Conservation (phyloP, 1,284 basidiomycete species). For the Apiotrichum montevideense region DNA sequence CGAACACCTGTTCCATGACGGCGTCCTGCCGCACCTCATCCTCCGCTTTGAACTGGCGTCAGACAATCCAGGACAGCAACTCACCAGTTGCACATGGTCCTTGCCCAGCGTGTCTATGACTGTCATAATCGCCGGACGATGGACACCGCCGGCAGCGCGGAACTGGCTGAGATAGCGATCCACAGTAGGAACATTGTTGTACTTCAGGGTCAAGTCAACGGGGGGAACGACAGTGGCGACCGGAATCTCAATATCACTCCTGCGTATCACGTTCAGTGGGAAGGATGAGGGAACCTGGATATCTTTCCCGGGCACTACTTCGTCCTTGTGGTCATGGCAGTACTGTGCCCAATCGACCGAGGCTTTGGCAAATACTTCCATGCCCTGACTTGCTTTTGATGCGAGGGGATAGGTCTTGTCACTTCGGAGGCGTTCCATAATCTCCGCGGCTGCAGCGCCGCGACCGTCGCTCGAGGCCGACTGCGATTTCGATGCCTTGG, state of each 20-base stretch:
- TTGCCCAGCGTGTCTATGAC: constrained; percentile 67
- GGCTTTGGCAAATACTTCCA: constrained; percentile 65
- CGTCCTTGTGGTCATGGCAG: constrained; percentile 17
- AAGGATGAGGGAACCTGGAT: constrained; percentile 2
- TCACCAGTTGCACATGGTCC: constrained; percentile 73
- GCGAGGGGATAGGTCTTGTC: constrained; percentile 62
- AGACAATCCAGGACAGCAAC: constrained; percentile 23
- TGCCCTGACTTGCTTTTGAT: constrained; percentile 48
- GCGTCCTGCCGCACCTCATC: constrained; percentile 95
- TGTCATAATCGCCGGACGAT: constrained; percentile 71
- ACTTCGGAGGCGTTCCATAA: constrained; percentile 66
- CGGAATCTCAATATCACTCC: constrained; percentile 58
- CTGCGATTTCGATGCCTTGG: background rate
- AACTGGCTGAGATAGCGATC: constrained; percentile 58
- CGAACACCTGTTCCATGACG: constrained; percentile 98
- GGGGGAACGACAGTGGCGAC: constrained; percentile 68
- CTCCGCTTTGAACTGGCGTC: constrained; percentile 76
- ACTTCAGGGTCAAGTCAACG: constrained; percentile 64
- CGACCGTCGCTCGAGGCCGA: constrained; percentile 49
- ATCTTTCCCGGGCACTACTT: background rate
- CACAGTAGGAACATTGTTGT: constrained; percentile 64
- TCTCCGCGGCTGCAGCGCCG: constrained; percentile 58
- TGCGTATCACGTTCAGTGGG: constrained; percentile 5
- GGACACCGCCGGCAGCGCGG: constrained; percentile 68
- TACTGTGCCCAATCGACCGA: constrained; percentile 63